phyloP scores from a whole-genome alignment of 768 basidiomycete species.

The Mycena amicta region DNA sequence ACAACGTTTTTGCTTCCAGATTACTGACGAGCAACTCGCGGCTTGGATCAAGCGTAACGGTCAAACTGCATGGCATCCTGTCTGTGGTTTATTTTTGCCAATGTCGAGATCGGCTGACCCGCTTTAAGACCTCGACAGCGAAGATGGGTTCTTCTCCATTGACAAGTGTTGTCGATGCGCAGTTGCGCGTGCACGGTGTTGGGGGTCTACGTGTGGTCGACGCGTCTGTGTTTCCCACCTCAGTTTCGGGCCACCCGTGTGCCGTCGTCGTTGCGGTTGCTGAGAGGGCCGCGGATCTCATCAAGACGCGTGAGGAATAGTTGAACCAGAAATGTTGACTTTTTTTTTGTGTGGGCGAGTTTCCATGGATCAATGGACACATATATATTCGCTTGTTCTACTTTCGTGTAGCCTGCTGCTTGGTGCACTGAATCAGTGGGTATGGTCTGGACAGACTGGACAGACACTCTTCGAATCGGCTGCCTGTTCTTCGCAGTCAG shows the following conservation, averaged over 20 bases:
- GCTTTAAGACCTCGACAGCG: constrained; percentile 19
- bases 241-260: constrained; percentile 23
- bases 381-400: too few species aligned
- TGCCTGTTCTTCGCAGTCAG: too few species aligned
- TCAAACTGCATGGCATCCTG: constrained; percentile 18
- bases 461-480: too few species aligned
- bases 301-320: too few species aligned
- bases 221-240: constrained; percentile 24
- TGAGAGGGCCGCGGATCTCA: constrained; percentile 13
- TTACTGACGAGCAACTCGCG: constrained; percentile 6
- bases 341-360: too few species aligned
- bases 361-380: too few species aligned
- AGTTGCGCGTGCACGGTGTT: constrained; percentile 26
- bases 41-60: constrained; percentile 17
- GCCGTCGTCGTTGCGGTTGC: constrained; percentile 18
- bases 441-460: too few species aligned
- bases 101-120: neutral
- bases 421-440: too few species aligned
- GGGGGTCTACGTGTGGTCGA: constrained; percentile 23
- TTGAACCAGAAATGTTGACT: too few species aligned
- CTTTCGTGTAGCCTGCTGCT: too few species aligned
- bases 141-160: constrained; percentile 20
- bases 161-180: constrained; percentile 22
- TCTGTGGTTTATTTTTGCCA: too few species aligned
- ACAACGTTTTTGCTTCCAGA: neutral